phyloP scores from a whole-genome alignment of 164 flowering plant genomes.

The Liquidambar formosana region DNA sequence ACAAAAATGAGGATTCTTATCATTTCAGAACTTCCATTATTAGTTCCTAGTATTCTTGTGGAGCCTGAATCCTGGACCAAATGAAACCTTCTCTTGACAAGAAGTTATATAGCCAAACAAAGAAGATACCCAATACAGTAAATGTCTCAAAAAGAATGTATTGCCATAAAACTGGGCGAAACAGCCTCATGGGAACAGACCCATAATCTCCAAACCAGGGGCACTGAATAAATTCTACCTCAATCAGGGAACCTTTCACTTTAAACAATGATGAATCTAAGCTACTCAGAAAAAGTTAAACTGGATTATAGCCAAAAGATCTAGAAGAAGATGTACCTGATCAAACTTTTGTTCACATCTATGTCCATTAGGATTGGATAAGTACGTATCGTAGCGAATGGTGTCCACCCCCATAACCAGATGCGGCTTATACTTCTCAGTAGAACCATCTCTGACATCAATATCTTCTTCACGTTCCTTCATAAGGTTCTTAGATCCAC shows the following conservation, averaged over 20 bases:
- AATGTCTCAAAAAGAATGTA: too few relatives aligned
- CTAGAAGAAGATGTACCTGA: constrained; percentile 5
- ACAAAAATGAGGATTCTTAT: too few relatives aligned
- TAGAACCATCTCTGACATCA: too few relatives aligned
- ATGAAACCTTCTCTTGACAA: too few relatives aligned
- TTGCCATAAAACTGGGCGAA: too few relatives aligned
- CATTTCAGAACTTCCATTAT: too few relatives aligned
- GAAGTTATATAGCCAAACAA: too few relatives aligned
- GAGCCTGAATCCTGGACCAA: too few relatives aligned
- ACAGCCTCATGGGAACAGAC: background rate
- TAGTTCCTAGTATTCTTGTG: too few relatives aligned
- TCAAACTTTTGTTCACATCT: background rate
- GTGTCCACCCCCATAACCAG: constrained; percentile 7
- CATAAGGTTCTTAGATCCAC: too few relatives aligned
- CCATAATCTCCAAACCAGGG: background rate
- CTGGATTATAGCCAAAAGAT: background rate
- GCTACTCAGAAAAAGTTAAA: background rate
- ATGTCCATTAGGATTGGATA: background rate
- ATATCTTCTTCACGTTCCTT: too few relatives aligned
- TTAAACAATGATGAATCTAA: background rate
- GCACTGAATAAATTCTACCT: background rate
- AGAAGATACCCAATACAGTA: too few relatives aligned
- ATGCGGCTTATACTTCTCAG: background rate
- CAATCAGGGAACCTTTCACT: background rate
- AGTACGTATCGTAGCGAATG: background rate